These are phyloP conservation scores for Combretum micranthum DNA, from an alignment of 345 rosid species.

Conservation along the genomic window DNA sequence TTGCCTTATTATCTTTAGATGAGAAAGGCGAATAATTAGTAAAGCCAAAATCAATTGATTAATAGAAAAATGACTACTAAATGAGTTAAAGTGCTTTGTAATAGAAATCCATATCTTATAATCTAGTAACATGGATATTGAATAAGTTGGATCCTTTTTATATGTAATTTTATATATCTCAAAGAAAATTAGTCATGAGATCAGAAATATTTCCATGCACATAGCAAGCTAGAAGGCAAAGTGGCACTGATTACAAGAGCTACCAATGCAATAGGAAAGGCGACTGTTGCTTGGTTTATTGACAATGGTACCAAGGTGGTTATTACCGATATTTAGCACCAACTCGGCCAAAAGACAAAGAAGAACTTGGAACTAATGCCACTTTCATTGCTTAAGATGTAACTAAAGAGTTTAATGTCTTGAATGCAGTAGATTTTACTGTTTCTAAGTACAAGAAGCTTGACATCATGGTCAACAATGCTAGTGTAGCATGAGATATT, in stretches of 20 bases:
- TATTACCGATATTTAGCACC: conserved; percentile 60
- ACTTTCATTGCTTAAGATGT: conserved; percentile 56
- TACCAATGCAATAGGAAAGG: conserved; percentile 84
- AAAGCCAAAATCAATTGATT: too few species aligned
- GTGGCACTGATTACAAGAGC: conserved; percentile 85
- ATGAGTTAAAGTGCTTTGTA: too few species aligned
- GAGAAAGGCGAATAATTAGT: too few species aligned
- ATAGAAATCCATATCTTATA: too few species aligned
- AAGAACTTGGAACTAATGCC: conserved; percentile 59
- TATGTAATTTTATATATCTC: too few species aligned
- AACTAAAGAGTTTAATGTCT: conserved; percentile 59
- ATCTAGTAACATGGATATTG: too few species aligned
- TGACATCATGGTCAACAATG: conserved; percentile 80
- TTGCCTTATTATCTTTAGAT: too few species aligned
- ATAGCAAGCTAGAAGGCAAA: conserved; percentile 73
- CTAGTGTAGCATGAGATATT: conserved; percentile 62
- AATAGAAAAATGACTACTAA: too few species aligned
- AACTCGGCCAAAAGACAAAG: conserved; percentile 42
- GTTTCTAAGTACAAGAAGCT: conserved; percentile 40
- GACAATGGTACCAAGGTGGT: conserved; percentile 73
- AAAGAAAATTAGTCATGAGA: too few species aligned
- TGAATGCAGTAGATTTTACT: conserved; percentile 57
- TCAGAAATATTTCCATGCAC: too few species aligned
- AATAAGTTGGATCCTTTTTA: too few species aligned
- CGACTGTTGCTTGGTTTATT: conserved; percentile 57